These are phyloP conservation scores for Turritis glabra DNA, from an alignment of 345 rosid genomes.

Conservation along the genomic window DNA sequence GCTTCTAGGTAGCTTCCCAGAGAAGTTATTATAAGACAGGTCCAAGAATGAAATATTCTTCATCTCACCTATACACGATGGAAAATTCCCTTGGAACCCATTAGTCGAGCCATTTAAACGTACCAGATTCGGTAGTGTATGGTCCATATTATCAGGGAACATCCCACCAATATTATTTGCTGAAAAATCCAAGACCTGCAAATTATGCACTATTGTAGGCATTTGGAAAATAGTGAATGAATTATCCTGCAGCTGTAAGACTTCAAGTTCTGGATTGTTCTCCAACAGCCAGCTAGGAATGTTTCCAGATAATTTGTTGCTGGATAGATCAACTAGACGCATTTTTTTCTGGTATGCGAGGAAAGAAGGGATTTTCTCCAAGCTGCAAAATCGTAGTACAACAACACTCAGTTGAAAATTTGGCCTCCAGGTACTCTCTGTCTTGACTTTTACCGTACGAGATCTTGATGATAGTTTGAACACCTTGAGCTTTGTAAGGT, in stretches of 20 bases:
- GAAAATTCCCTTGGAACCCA: background rate
- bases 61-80: slow-evolving; percentile 23
- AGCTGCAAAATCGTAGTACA: background rate
- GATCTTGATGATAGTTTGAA: slow-evolving; percentile 12
- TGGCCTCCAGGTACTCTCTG: background rate
- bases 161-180: background rate
- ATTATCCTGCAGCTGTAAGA: slow-evolving; percentile 13
- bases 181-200: slow-evolving; percentile 12
- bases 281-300: slow-evolving; percentile 17
- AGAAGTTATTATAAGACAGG: slow-evolving; percentile 19
- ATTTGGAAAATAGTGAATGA: slow-evolving; percentile 12
- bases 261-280: slow-evolving; percentile 23
- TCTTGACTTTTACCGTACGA: background rate
- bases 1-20: slow-evolving; percentile 12
- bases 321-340: slow-evolving; percentile 26
- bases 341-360: slow-evolving; percentile 14
- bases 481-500: slow-evolving; percentile 34
- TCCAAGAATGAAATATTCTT: background rate
- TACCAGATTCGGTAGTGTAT: background rate
- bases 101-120: background rate
- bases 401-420: slow-evolving; percentile 13
- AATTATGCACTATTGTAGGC: background rate
- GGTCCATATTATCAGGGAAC: background rate
- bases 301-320: slow-evolving; percentile 20
- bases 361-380: slow-evolving; percentile 19